These are phyloP conservation scores for Calonectria multiphialidica DNA, from an alignment of 2,329 filamentous ascomycete genomes.

Conservation along the genomic window DNA sequence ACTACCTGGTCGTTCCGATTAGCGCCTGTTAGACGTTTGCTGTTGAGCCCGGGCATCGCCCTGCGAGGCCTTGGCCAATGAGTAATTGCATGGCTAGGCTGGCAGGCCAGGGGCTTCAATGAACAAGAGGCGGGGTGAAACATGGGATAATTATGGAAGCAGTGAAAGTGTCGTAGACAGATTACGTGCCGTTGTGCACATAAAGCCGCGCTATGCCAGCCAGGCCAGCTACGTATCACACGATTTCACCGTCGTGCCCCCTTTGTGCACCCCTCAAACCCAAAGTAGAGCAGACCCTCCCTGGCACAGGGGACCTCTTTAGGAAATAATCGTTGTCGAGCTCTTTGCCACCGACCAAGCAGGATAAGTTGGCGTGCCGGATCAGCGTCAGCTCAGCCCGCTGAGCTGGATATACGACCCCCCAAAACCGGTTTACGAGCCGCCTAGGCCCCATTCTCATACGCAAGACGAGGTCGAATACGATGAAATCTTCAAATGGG, in stretches of 20 bases:
- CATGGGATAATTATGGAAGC: slow-evolving; percentile 13
- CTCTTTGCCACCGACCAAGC: slow-evolving; percentile 23
- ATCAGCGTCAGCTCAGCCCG: slow-evolving; percentile 1
- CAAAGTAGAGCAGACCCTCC: slow-evolving; percentile 11
- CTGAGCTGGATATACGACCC: not conserved
- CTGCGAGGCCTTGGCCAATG: not conserved
- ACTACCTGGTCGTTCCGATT: slow-evolving; percentile 4
- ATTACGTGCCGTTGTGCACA: not conserved
- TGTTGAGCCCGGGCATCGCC: not conserved
- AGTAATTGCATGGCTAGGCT: not conserved
- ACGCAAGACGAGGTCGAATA: not conserved
- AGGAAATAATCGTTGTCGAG: slow-evolving; percentile 21
- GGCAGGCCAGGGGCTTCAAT: not conserved
- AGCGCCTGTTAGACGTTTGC: slow-evolving; percentile 7
- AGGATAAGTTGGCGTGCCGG: not conserved
- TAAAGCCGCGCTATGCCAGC: not conserved
- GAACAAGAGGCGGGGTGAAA: not conserved
- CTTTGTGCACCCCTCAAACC: not conserved
- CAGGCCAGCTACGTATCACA: slow-evolving; percentile 12
- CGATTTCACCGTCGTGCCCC: slow-evolving; percentile 11
- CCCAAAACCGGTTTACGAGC: slow-evolving; percentile 20
- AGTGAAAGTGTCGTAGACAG: not conserved
- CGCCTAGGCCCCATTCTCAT: not conserved
- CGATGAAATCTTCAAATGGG: not conserved
- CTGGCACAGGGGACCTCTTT: slow-evolving; percentile 8